Evolutionary conservation across 2,329 filamentous ascomycete genomes (phyloP), one percentile per base, ranked within the genome.

Genomic region (Rutstroemia sydowiana): DNA sequence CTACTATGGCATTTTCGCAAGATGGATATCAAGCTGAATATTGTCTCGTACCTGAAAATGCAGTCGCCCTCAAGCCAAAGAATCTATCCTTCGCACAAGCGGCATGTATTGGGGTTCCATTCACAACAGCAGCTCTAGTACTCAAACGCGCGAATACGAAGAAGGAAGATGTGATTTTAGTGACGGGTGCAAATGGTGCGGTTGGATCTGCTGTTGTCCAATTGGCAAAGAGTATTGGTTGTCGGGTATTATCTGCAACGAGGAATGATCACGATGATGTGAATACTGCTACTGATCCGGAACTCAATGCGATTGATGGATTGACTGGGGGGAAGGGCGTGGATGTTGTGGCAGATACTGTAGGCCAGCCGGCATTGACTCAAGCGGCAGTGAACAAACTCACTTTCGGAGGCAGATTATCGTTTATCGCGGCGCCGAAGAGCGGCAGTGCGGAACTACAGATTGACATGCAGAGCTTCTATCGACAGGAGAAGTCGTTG

Each of bases 391-490:
- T 60, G 5, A 32, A 23, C 10, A 61, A 59, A 13, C 45, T 64
- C 9, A 55, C 53, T 1, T 44, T 43, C 18, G 56, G 58, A 4
- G 62, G 62, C 0, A 54, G 57, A 20, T 39, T 62, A 30, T 55
- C 51, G 0, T 63, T 62, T 36, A 64, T 64, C 31, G 45, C 62
- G 34, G 56, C 57, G 6, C 59, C 61, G 9, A 58, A 51, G 36
- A 50, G 30, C 20, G 61, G 61, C 9, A 45, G 37, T 41, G 53
- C 55, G 14, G 56, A 53, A 11, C 43, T 63, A 40, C 54, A 39
- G 4, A 40, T 64, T 14, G 58, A 63, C 23, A 63, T 64, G 61
- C 14, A 52, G 21, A 55, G 57, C 37, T 63, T 64, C 41, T 64
- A 63, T 56, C 49, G 61, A 13, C 46, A 55, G 20, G 61, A 59